phyloP scores from a whole-genome alignment of 1,284 basidiomycete genomes.

The Gastroboletus turbinatus region DNA sequence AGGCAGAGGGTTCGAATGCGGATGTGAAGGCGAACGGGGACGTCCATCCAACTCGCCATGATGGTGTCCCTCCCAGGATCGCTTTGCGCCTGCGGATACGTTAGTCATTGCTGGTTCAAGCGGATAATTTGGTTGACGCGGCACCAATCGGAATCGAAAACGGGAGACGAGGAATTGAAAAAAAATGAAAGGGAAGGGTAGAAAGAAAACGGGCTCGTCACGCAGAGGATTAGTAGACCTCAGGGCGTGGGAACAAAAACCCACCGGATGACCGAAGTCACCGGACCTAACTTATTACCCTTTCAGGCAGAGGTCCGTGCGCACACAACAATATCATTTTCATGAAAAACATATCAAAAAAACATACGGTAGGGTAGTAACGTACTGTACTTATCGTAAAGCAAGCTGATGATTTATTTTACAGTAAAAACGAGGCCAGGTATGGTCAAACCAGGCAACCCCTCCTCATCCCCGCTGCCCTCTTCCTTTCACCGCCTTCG shows the following conservation, averaged over 20 bases:
- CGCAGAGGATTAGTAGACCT: not conserved
- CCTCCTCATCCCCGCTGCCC: not conserved
- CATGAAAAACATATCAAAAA: not conserved
- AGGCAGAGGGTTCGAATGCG: slow-evolving; percentile 8
- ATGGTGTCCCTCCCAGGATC: slow-evolving; percentile 63
- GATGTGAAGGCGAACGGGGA: slow-evolving; percentile 17
- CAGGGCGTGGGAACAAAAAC: not conserved
- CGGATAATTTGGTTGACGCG: slow-evolving; percentile 63
- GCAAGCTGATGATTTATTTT: not conserved
- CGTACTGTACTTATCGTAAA: not conserved
- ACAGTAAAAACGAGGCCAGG: not conserved
- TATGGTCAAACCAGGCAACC: not conserved
- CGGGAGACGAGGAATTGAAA: not conserved
- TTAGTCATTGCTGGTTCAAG: slow-evolving; percentile 66
- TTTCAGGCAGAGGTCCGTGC: slow-evolving; percentile 13
- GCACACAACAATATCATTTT: not conserved
- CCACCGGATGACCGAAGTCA: too few relatives aligned
- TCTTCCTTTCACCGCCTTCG: not conserved
- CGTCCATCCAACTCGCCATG: slow-evolving; percentile 41
- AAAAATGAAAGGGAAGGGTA: not conserved
- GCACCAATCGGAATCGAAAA: slow-evolving; percentile 57
- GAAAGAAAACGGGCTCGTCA: not conserved
- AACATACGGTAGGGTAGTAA: not conserved
- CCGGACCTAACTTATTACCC: not conserved
- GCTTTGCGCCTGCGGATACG: slow-evolving; percentile 79